Conservation (phyloP, 148 eudicot species). For the Polygonum aviculare region DNA sequence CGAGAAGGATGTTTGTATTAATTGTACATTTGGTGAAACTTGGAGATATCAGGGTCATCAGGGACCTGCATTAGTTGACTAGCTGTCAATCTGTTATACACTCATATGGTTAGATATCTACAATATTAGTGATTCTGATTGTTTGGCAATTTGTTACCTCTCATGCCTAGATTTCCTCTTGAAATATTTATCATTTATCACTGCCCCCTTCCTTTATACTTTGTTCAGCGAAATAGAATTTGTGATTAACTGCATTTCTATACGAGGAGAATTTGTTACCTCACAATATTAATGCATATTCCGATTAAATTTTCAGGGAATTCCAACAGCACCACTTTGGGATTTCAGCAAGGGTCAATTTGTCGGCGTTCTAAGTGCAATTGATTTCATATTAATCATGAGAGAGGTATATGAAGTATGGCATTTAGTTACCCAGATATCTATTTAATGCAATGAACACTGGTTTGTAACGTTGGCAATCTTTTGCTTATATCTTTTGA, state of each 20-base stretch:
- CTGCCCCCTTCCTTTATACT: neutral
- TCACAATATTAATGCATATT: neutral
- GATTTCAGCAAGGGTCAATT: conserved; percentile 64
- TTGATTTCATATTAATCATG: conserved; percentile 81
- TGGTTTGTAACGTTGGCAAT: neutral
- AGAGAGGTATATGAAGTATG: conserved; percentile 52
- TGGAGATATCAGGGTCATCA: neutral
- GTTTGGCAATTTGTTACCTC: neutral
- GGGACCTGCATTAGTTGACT: neutral
- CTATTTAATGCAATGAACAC: neutral
- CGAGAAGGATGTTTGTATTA: neutral
- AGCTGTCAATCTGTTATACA: too few relatives aligned
- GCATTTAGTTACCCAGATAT: neutral
- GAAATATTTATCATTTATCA: neutral
- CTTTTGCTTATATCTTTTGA: neutral
- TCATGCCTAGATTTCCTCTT: neutral
- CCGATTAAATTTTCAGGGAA: conserved; percentile 47
- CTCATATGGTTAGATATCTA: neutral
- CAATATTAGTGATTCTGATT: neutral
- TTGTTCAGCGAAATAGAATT: neutral
- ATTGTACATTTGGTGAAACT: neutral
- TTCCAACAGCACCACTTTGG: conserved; percentile 89
- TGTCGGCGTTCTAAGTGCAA: conserved; percentile 88
- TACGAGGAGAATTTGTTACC: neutral
- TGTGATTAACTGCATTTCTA: neutral